phyloP scores from a whole-genome alignment of 345 rosid species.

The Euphorbia lathyris region DNA sequence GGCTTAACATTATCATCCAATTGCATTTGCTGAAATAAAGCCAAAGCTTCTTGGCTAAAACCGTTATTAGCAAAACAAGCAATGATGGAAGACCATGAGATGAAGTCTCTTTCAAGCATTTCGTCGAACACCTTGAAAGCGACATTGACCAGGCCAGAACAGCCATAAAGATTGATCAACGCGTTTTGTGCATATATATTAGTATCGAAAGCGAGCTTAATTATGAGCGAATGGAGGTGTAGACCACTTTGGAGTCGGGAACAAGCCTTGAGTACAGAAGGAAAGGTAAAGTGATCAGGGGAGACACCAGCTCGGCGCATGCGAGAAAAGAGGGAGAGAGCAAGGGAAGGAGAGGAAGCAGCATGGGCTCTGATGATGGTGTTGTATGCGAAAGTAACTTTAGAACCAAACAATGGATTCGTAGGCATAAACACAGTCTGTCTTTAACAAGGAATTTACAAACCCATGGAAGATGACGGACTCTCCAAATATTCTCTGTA shows the following conservation, averaged over 20 bases:
- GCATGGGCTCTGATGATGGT: constrained; percentile 43
- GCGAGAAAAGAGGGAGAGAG: constrained; percentile 33
- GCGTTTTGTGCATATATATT: constrained; percentile 41
- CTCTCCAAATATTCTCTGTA: no score
- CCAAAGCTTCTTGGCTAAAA: constrained; percentile 35
- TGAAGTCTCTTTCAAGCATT: constrained; percentile 39
- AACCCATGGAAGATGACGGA: background rate
- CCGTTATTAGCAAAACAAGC: constrained; percentile 40
- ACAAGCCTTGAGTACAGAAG: constrained; percentile 52
- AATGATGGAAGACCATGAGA: constrained; percentile 51
- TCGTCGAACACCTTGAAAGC: constrained; percentile 44
- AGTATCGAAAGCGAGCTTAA: constrained; percentile 37
- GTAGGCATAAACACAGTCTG: background rate
- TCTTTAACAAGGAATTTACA: background rate
- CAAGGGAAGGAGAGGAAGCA: constrained; percentile 31
- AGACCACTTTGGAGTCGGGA: constrained; percentile 31
- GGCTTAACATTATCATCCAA: constrained; percentile 26
- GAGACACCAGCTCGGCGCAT: constrained; percentile 38
- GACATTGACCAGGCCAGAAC: constrained; percentile 9
- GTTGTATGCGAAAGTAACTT: constrained; percentile 39
- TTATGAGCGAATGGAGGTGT: constrained; percentile 35
- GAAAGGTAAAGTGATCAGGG: constrained; percentile 54
- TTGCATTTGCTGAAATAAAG: constrained; percentile 41
- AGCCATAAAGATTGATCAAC: constrained; percentile 35
- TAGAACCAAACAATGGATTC: background rate